Conservation (phyloP, 1,284 basidiomycete species). For the Trametes polyzona region DNA sequence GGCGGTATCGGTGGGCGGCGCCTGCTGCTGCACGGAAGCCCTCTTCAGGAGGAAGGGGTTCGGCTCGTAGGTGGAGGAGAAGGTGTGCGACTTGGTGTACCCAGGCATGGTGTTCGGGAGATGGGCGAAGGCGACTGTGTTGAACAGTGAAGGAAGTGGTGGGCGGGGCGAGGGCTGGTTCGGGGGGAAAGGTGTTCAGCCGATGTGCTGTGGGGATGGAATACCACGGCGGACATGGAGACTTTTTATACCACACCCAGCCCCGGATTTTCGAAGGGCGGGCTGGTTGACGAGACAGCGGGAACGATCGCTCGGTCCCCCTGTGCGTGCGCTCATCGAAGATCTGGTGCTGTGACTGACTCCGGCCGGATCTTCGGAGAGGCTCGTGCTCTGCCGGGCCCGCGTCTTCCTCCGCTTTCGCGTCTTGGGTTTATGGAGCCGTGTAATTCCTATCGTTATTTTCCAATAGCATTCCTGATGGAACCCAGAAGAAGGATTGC, state of each 20-base stretch:
- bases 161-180: background rate
- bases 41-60: slow-evolving; percentile 21
- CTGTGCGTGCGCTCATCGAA: slow-evolving; percentile 17
- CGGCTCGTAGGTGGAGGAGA: slow-evolving; percentile 15
- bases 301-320: slow-evolving; percentile 18
- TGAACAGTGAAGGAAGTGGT: slow-evolving; percentile 4
- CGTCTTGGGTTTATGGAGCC: slow-evolving; percentile 4
- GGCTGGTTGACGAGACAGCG: slow-evolving; percentile 4
- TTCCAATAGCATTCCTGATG: slow-evolving; percentile 9
- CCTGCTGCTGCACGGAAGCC: slow-evolving; percentile 7
- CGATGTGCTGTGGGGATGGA: slow-evolving; percentile 18
- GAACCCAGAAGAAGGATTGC: background rate
- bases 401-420: slow-evolving; percentile 4
- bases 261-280: slow-evolving; percentile 13
- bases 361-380: slow-evolving; percentile 28
- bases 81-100: slow-evolving; percentile 23
- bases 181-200: slow-evolving; percentile 11
- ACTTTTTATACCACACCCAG: slow-evolving; percentile 18
- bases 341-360: slow-evolving; percentile 13
- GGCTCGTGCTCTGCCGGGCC: slow-evolving; percentile 17
- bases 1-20: background rate
- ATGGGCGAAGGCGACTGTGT: slow-evolving; percentile 8
- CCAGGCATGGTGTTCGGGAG: slow-evolving; percentile 20
- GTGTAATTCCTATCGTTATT: slow-evolving; percentile 1
- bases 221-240: slow-evolving; percentile 10